Conservation (phyloP, 768 basidiomycete genomes). For the Pluteus cervinus region DNA sequence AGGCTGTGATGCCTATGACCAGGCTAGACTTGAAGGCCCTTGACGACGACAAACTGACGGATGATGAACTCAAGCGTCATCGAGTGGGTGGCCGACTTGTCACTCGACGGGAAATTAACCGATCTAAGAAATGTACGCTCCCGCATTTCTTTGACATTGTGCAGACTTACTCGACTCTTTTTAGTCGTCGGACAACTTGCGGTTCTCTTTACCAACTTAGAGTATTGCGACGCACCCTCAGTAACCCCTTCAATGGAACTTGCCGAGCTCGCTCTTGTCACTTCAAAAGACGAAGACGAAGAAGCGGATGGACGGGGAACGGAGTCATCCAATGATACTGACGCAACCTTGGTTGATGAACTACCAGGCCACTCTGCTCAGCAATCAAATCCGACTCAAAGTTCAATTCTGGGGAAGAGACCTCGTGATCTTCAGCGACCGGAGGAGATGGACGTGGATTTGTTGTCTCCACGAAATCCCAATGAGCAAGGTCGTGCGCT, state of each 20-base stretch:
- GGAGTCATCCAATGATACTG: slow-evolving; percentile 81
- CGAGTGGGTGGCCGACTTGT: slow-evolving; percentile 86
- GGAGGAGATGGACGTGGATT: slow-evolving; percentile 59
- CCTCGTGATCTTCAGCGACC: slow-evolving; percentile 40
- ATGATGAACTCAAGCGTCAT: slow-evolving; percentile 77
- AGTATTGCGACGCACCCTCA: slow-evolving; percentile 55
- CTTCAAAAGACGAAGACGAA: slow-evolving; percentile 85
- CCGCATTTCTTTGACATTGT: not conserved
- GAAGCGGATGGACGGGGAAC: slow-evolving; percentile 67
- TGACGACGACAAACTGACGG: slow-evolving; percentile 67
- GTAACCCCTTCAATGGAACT: slow-evolving; percentile 83
- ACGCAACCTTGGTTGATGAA: slow-evolving; percentile 85
- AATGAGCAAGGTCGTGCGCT: no score
- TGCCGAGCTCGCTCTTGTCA: slow-evolving; percentile 87
- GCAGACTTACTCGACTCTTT: slow-evolving; percentile 10
- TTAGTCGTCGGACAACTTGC: slow-evolving; percentile 79
- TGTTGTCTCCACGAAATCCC: no score
- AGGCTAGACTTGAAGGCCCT: slow-evolving; percentile 47
- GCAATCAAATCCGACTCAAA: slow-evolving; percentile 30
- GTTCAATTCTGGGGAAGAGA: slow-evolving; percentile 68
- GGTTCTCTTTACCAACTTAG: slow-evolving; percentile 71
- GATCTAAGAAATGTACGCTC: slow-evolving; percentile 74
- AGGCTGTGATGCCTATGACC: slow-evolving; percentile 59
- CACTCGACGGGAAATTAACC: slow-evolving; percentile 71
- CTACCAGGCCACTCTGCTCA: slow-evolving; percentile 31